phyloP scores from a whole-genome alignment of 352 stramenopile genomes.

The Phytophthora ohioensis region DNA sequence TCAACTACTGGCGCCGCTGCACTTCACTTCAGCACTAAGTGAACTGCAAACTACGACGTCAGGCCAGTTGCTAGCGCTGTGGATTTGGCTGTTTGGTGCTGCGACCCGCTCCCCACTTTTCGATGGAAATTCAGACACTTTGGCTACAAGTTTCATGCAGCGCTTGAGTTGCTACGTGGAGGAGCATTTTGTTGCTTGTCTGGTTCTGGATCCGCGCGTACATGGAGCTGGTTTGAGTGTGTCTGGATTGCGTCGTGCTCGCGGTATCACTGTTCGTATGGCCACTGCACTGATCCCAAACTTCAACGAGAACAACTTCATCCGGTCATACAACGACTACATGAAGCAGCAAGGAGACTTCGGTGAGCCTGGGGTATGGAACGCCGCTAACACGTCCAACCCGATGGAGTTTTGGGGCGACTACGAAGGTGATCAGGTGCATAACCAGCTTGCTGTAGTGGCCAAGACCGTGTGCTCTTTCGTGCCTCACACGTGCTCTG shows the following conservation, averaged over 20 bases:
- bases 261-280: slow-evolving; percentile 40
- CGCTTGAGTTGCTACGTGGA: slow-evolving; percentile 47
- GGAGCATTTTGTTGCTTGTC: slow-evolving; percentile 45
- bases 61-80: slow-evolving; percentile 42
- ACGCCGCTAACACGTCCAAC: slow-evolving; percentile 40
- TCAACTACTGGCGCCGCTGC: slow-evolving; percentile 37
- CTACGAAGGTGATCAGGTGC: slow-evolving; percentile 44
- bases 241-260: slow-evolving; percentile 45
- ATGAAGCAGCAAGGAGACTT: slow-evolving; percentile 52
- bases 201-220: slow-evolving; percentile 48
- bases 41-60: slow-evolving; percentile 44
- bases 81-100: slow-evolving; percentile 46
- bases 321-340: slow-evolving; percentile 56
- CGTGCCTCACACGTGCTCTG: slow-evolving; percentile 38
- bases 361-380: slow-evolving; percentile 47
- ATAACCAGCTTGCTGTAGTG: slow-evolving; percentile 43
- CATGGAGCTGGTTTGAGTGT: slow-evolving; percentile 48
- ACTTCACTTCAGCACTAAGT: slow-evolving; percentile 38
- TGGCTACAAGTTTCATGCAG: slow-evolving; percentile 36
- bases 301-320: slow-evolving; percentile 47
- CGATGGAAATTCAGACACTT: slow-evolving; percentile 20
- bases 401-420: slow-evolving; percentile 52
- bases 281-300: slow-evolving; percentile 27
- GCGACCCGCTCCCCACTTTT: slow-evolving; percentile 42
- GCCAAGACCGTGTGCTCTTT: slow-evolving; percentile 45